Percentiles rank a stretch among this genome's conserved stretches.
Evolutionary conservation across 1,284 basidiomycete species (phyloP).

Genomic region (Irpex sp.): DNA sequence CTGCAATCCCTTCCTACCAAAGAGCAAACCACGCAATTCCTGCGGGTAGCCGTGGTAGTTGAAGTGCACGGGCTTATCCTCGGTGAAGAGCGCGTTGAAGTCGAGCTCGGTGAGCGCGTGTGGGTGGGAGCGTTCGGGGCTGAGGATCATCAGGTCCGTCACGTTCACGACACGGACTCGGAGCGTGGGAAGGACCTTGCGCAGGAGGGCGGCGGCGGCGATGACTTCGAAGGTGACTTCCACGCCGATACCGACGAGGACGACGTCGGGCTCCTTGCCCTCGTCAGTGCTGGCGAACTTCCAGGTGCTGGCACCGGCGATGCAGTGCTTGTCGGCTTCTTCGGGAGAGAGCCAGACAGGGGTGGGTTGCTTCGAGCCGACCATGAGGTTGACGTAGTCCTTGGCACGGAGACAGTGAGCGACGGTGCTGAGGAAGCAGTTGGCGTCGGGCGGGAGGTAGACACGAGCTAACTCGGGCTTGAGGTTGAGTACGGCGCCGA

Average conservation of each 20-base stretch:
- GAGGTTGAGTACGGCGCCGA: constrained; percentile 77
- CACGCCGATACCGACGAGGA: constrained; percentile 72
- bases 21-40: constrained; percentile 62
- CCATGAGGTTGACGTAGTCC: constrained; percentile 84
- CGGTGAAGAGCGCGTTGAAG: constrained; percentile 71
- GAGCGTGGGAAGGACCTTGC: constrained; percentile 56
- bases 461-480: constrained; percentile 75
- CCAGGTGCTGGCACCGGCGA: constrained; percentile 74
- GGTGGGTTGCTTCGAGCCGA: constrained; percentile 80
- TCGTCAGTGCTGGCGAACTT: constrained; percentile 70
- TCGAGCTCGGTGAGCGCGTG: constrained; percentile 66
- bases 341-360: constrained; percentile 66
- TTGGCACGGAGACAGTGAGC: constrained; percentile 80
- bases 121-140: constrained; percentile 64
- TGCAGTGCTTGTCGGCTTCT: constrained; percentile 69
- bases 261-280: constrained; percentile 64
- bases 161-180: constrained; percentile 82
- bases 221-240: constrained; percentile 77
- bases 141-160: constrained; percentile 80
- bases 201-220: constrained; percentile 72
- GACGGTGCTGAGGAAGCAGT: constrained; percentile 78
- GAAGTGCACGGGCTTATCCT: constrained; percentile 67
- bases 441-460: constrained; percentile 89
- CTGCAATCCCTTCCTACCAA: constrained; percentile 44
- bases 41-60: constrained; percentile 85